These are phyloP conservation scores for Theobroma cacao DNA, from an alignment of 345 rosid genomes.

Conservation along the genomic window DNA sequence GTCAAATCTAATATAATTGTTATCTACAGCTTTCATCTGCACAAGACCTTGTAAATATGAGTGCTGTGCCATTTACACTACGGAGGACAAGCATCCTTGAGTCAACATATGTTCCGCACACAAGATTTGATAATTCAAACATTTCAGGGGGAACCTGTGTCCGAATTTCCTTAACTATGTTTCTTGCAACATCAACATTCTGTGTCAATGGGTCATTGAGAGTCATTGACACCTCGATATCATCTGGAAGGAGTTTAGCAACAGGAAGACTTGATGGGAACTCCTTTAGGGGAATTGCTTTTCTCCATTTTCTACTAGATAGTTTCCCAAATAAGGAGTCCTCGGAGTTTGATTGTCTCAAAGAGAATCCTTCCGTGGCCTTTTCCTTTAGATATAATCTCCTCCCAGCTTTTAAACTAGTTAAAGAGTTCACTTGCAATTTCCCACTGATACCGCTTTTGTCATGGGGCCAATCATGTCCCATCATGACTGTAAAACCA, in stretches of 20 bases:
- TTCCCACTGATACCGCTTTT: slow-evolving; percentile 60
- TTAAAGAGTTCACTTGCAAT: slow-evolving; percentile 53
- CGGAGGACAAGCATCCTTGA: slow-evolving; percentile 73
- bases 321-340: slow-evolving; percentile 53
- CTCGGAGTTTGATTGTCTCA: slow-evolving; percentile 39
- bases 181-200: slow-evolving; percentile 42
- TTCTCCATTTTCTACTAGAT: slow-evolving; percentile 65
- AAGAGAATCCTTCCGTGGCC: slow-evolving; percentile 41
- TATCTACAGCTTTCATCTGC: slow-evolving; percentile 21
- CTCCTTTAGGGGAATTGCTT: slow-evolving; percentile 72
- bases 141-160: slow-evolving; percentile 78
- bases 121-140: slow-evolving; percentile 77
- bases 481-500: slow-evolving; percentile 57
- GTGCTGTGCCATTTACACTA: slow-evolving; percentile 81
- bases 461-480: slow-evolving; percentile 72
- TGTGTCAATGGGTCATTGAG: slow-evolving; percentile 36
- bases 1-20: not conserved
- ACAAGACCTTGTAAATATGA: slow-evolving; percentile 62
- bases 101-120: slow-evolving; percentile 81
- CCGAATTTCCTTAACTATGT: slow-evolving; percentile 65
- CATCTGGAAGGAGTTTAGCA: slow-evolving; percentile 60
- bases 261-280: slow-evolving; percentile 85
- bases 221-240: slow-evolving; percentile 52
- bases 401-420: slow-evolving; percentile 56
- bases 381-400: slow-evolving; percentile 71